Base-by-base conservation (phyloP, 495 filamentous ascomycete genomes). In the Thermochaetoides thermophila region DNA sequence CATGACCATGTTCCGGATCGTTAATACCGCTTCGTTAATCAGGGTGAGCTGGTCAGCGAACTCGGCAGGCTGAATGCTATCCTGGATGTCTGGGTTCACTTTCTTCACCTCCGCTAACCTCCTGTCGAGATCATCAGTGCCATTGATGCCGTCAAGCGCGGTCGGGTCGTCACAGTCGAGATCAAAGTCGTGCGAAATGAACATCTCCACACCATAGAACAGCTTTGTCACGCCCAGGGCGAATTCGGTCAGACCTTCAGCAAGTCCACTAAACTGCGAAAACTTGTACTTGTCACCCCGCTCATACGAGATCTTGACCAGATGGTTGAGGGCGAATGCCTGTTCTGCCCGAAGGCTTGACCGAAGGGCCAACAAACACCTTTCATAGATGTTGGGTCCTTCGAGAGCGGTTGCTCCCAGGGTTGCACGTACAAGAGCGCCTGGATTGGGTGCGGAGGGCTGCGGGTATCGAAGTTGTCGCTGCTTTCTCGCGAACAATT, bases 261-360 rank as follows among this genome's bases (percentile, higher is more conserved):
- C 83, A 22, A 99, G 64, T 20, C 84, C 74, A n/a, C 79, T 76
- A 46, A 93, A 95, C 3, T 76, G 74, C 37, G 93, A 86, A 37
- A 94, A 94, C 40, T 81, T 80, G 55, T 91, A 94, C 48, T 94
- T 93, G 49, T 96, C 91, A 18, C 86, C 87, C 19, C 83, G 69
- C 52, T 95, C 86, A 35, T 81, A 84, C 0, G 86, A 94, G 12
- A 94, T 93, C 51, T 93, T 89, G 37, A 96, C 86, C 9, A 99
- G 61, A 49, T 95, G 87, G 37, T 84, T 83, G 12, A 96, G 58
- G 0, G 83, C 84, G 52, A 85, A 96, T 17, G 82, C 76, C 39
- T 93, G 77, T 48, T 99, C 89, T 15, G 73, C 71, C 10, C 69
- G 64, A 17, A 92, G 74, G 0, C 76, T 74, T 17, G 82, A 91